Conservation (phyloP, 2,329 filamentous ascomycete genomes). For the Trichoderma koningiopsis region DNA sequence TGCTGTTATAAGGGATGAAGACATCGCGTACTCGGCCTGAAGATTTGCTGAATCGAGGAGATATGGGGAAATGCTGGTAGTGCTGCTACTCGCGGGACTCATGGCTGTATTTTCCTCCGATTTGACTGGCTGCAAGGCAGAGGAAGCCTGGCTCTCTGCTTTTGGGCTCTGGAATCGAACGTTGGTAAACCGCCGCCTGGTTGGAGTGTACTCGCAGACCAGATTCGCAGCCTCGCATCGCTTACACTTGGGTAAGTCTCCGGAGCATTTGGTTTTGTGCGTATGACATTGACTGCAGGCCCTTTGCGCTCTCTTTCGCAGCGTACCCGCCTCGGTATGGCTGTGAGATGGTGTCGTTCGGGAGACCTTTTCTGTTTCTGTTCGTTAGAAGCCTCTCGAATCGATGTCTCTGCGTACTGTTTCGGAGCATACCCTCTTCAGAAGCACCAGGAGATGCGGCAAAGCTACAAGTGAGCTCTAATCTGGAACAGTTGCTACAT, state of each 20-base stretch:
- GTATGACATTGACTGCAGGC: slow-evolving; percentile 47
- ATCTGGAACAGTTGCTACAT: slow-evolving; percentile 43
- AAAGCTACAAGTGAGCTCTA: slow-evolving; percentile 44
- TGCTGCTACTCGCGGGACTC: slow-evolving; percentile 30
- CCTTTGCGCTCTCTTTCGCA: slow-evolving; percentile 45
- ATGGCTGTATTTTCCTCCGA: slow-evolving; percentile 27
- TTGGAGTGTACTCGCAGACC: slow-evolving; percentile 44
- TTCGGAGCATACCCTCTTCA: slow-evolving; percentile 30
- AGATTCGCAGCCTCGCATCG: slow-evolving; percentile 41
- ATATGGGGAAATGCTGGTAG: slow-evolving; percentile 28
- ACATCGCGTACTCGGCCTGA: slow-evolving; percentile 35
- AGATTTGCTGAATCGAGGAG: slow-evolving; percentile 33
- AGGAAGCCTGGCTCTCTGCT: slow-evolving; percentile 10
- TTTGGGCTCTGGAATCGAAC: slow-evolving; percentile 33
- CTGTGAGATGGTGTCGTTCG: slow-evolving; percentile 45
- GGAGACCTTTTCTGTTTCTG: slow-evolving; percentile 36
- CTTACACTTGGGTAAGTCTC: slow-evolving; percentile 44
- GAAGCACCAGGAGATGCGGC: slow-evolving; percentile 29
- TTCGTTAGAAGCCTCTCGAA: neutral
- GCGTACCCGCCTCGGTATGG: slow-evolving; percentile 47
- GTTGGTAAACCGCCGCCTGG: slow-evolving; percentile 44
- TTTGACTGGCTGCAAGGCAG: slow-evolving; percentile 18
- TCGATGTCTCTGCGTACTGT: neutral
- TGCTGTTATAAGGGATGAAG: neutral
- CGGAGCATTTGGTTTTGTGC: slow-evolving; percentile 49